Conservation (phyloP, 441 rosid genomes). For the Macaranga tanarius region DNA sequence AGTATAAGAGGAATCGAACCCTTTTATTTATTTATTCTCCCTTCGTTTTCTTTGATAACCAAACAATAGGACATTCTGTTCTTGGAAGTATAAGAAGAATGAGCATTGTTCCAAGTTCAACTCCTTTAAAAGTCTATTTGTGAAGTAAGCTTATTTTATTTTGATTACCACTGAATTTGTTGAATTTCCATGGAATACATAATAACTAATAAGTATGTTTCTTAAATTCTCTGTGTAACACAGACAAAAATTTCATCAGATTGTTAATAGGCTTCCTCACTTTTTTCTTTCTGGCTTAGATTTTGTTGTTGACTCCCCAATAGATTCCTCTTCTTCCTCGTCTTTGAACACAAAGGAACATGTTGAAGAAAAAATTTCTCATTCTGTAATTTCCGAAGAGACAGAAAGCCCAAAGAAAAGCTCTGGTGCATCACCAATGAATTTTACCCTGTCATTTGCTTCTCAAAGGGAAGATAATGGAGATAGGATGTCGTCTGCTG, state of each 20-base stretch:
- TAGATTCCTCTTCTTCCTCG: conserved; percentile 22
- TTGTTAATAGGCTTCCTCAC: background rate
- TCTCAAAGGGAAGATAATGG: conserved; percentile 25
- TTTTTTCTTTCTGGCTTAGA: conserved; percentile 17
- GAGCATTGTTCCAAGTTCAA: background rate
- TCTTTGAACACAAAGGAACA: conserved; percentile 27
- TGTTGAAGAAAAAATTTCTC: conserved; percentile 25
- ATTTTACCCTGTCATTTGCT: conserved; percentile 22
- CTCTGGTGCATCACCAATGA: conserved; percentile 20
- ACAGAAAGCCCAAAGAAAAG: conserved; percentile 7
- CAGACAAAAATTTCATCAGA: background rate
- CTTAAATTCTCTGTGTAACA: background rate
- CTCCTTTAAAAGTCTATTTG: background rate
- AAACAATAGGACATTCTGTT: background rate
- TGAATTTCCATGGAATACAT: background rate
- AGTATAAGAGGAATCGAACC: no score
- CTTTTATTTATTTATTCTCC: background rate
- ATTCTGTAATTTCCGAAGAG: conserved; percentile 25
- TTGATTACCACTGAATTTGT: background rate
- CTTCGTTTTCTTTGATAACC: background rate
- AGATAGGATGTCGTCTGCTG: conserved; percentile 23
- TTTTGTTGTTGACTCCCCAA: conserved; percentile 23
- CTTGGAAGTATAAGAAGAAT: background rate
- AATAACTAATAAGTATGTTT: background rate
- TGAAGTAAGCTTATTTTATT: background rate